phyloP scores from a whole-genome alignment of 164 flowering plant species.

The Kingdonia uniflora region DNA sequence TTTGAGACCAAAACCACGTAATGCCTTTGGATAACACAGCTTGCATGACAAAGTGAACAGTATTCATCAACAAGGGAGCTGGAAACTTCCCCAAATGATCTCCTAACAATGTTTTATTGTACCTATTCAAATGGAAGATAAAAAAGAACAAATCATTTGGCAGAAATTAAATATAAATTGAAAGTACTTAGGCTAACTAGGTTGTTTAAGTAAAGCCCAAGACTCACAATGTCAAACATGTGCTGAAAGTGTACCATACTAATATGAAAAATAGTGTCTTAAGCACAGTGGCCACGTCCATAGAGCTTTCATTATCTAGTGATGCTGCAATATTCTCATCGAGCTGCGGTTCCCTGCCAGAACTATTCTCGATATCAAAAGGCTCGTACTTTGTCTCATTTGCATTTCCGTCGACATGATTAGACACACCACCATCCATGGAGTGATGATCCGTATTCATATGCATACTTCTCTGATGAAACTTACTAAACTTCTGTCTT shows the following conservation, averaged over 20 bases:
- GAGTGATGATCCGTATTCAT: constrained; percentile 24
- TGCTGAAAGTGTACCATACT: constrained; percentile 86
- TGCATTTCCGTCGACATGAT: constrained; percentile 19
- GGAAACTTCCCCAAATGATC: constrained; percentile 94
- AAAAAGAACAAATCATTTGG: neutral
- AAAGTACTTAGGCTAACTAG: neutral
- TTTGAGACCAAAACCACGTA: constrained; percentile 59
- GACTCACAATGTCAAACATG: constrained; percentile 86
- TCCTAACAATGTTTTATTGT: constrained; percentile 84
- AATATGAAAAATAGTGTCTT: constrained; percentile 72
- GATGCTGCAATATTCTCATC: constrained; percentile 12
- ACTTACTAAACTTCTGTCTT: constrained; percentile 12
- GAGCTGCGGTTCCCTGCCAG: constrained; percentile 16
- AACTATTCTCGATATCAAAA: constrained; percentile 49
- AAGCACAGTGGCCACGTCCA: constrained; percentile 45
- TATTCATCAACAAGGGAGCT: constrained; percentile 96
- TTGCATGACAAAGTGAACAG: constrained; percentile 92
- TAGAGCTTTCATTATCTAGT: constrained; percentile 14
- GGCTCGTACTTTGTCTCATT: constrained; percentile 33
- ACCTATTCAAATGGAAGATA: constrained; percentile 32
- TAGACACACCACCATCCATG: constrained; percentile 17
- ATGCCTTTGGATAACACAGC: constrained; percentile 75
- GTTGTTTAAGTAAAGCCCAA: neutral
- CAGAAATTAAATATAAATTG: too few relatives aligned
- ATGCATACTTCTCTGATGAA: constrained; percentile 25